Evolutionary conservation across 768 basidiomycete species (phyloP).

Genomic region (Suillus variegatus): DNA sequence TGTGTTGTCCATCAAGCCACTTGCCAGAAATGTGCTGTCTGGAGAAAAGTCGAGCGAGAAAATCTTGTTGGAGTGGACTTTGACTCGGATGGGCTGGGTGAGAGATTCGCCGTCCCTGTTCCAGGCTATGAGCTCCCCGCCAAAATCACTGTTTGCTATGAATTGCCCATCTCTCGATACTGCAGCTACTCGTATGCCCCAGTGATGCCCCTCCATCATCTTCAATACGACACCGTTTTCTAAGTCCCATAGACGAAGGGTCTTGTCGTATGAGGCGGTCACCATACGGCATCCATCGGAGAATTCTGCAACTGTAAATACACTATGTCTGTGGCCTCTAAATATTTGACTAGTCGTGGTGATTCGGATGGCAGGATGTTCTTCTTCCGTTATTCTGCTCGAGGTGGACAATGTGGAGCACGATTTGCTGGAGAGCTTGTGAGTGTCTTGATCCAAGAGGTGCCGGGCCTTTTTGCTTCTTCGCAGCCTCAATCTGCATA

Average conservation of each 20-base stretch:
- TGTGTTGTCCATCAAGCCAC: neutral
- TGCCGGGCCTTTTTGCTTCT: neutral
- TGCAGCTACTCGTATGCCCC: fast-evolving
- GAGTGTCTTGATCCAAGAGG: neutral
- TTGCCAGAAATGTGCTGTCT: neutral
- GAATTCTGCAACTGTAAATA: neutral
- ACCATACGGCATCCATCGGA: neutral
- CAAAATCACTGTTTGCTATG: neutral
- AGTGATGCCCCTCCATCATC: neutral
- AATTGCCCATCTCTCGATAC: neutral
- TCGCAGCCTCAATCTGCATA: too few relatives aligned
- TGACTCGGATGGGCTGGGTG: neutral
- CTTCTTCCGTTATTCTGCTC: neutral
- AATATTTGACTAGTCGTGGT: neutral
- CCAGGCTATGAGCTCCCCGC: neutral
- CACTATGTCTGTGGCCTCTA: neutral
- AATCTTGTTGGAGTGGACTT: neutral
- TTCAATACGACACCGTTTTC: neutral
- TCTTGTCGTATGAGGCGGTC: neutral
- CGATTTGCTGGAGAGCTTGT: neutral
- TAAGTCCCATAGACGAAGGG: neutral
- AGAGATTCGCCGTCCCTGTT: neutral
- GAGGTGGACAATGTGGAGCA: neutral
- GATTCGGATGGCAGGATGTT: neutral
- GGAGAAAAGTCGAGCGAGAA: neutral